phyloP scores from a whole-genome alignment of 352 stramenopile species.

The Thalassiosira ordinaria region DNA sequence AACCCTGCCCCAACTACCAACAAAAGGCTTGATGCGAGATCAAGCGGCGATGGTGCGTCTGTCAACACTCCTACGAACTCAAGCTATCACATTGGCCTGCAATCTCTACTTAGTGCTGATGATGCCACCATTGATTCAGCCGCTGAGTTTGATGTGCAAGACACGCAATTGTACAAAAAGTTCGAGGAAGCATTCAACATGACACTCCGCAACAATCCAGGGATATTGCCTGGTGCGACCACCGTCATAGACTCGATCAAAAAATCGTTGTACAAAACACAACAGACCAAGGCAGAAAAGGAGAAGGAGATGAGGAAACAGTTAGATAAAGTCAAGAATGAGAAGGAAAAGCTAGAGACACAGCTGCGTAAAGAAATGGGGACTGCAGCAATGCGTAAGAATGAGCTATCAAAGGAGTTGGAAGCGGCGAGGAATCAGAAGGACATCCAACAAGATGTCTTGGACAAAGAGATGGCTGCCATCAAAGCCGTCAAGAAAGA shows the following conservation, averaged over 20 bases:
- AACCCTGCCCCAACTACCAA: not conserved
- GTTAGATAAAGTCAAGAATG: slow-evolving; percentile 21
- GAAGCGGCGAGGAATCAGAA: slow-evolving; percentile 2
- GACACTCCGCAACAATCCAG: slow-evolving; percentile 37
- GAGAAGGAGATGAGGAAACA: slow-evolving; percentile 28
- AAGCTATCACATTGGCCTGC: slow-evolving; percentile 19
- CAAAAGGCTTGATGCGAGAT: not conserved
- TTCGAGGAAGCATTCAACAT: slow-evolving; percentile 38
- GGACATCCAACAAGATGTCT: slow-evolving; percentile 1
- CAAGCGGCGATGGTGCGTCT: not conserved
- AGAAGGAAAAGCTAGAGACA: slow-evolving; percentile 23
- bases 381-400: not conserved
- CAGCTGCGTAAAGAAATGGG: slow-evolving; percentile 23
- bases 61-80: not conserved
- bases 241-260: slow-evolving; percentile 26
- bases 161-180: slow-evolving; percentile 32
- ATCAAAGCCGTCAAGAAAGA: slow-evolving; percentile 26
- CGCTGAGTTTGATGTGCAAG: slow-evolving; percentile 1
- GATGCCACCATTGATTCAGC: slow-evolving; percentile 3
- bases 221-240: slow-evolving; percentile 23
- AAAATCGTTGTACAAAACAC: slow-evolving; percentile 12
- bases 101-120: not conserved
- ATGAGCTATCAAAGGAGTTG: slow-evolving; percentile 28
- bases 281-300: slow-evolving; percentile 26
- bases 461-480: slow-evolving; percentile 25